Conservation (phyloP, 371 early-diverging fungal species). For the Mucor plumbeus region DNA sequence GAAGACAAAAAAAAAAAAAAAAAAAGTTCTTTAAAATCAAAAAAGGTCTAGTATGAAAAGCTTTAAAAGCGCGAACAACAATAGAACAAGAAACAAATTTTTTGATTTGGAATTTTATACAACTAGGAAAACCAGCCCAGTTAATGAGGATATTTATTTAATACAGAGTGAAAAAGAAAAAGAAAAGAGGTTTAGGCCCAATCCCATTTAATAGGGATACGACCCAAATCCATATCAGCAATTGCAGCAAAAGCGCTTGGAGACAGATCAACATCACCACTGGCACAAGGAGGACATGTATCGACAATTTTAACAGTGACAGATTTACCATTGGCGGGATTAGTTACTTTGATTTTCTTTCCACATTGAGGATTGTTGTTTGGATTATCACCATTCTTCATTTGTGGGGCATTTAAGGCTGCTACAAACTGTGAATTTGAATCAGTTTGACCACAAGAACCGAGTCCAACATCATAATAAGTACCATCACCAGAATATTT, state of each 20-base stretch:
- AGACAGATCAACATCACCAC: conserved; percentile 39
- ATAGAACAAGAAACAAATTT: neutral
- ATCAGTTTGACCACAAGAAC: conserved; percentile 40
- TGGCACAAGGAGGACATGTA: conserved; percentile 30
- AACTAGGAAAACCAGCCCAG: conserved; percentile 10
- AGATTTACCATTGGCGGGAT: conserved; percentile 37
- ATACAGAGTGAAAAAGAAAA: neutral
- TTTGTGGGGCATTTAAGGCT: conserved; percentile 46
- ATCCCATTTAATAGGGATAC: conserved; percentile 48
- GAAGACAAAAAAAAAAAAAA: neutral
- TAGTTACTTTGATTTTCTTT: conserved; percentile 24
- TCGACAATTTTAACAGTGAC: conserved; percentile 41
- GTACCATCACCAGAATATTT: conserved; percentile 45
- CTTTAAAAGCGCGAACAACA: neutral
- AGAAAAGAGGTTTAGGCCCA: conserved; percentile 1
- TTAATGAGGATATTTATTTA: neutral
- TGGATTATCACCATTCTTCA: conserved; percentile 42
- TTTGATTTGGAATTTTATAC: neutral
- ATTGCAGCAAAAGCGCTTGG: conserved; percentile 52
- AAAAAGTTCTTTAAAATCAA: neutral
- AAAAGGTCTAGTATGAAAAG: neutral
- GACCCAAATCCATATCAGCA: conserved; percentile 36
- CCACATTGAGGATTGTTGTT: conserved; percentile 39
- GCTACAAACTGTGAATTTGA: conserved; percentile 32
- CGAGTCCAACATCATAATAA: conserved; percentile 36